phyloP scores from a whole-genome alignment of 78 protist species.

The Mantamonas sphyraenae region DNA sequence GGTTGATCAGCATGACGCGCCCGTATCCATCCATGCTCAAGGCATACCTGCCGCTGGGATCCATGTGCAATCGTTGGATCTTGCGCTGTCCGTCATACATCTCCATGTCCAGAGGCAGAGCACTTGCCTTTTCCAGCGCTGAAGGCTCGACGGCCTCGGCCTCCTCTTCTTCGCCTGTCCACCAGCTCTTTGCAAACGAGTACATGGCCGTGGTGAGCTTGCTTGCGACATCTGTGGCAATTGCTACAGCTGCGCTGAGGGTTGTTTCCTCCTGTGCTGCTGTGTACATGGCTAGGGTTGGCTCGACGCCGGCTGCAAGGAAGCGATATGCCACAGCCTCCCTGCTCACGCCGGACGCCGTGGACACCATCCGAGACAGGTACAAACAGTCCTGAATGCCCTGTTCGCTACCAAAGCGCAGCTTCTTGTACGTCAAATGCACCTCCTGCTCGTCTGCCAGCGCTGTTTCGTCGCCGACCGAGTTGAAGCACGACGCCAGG shows the following conservation, averaged over 20 bases:
- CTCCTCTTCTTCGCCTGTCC: background rate
- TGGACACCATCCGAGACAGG: too few relatives aligned
- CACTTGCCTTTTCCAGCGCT: slow-evolving; percentile 27
- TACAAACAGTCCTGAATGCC: too few relatives aligned
- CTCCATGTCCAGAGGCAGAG: slow-evolving; percentile 16
- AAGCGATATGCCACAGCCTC: too few relatives aligned
- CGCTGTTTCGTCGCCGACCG: too few relatives aligned
- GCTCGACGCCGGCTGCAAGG: too few relatives aligned
- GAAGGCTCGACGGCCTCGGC: background rate
- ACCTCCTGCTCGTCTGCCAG: too few relatives aligned
- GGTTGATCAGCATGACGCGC: slow-evolving; percentile 45
- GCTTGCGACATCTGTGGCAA: slow-evolving; percentile 33
- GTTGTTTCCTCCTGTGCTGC: too few relatives aligned
- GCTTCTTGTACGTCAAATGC: too few relatives aligned
- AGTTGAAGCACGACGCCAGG: too few relatives aligned
- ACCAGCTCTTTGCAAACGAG: slow-evolving; percentile 49
- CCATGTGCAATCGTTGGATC: slow-evolving; percentile 5
- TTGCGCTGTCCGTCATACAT: slow-evolving; percentile 34
- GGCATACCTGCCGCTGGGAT: slow-evolving; percentile 49
- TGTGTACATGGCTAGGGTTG: too few relatives aligned
- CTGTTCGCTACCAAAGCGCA: too few relatives aligned
- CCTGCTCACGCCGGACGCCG: too few relatives aligned
- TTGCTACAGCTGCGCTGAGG: slow-evolving; percentile 29
- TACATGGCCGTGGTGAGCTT: slow-evolving; percentile 42
- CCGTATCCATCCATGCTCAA: slow-evolving; percentile 43